These are phyloP conservation scores for Prinsepia uniflora DNA, from an alignment of 306 rosid species.

Conservation along the genomic window DNA sequence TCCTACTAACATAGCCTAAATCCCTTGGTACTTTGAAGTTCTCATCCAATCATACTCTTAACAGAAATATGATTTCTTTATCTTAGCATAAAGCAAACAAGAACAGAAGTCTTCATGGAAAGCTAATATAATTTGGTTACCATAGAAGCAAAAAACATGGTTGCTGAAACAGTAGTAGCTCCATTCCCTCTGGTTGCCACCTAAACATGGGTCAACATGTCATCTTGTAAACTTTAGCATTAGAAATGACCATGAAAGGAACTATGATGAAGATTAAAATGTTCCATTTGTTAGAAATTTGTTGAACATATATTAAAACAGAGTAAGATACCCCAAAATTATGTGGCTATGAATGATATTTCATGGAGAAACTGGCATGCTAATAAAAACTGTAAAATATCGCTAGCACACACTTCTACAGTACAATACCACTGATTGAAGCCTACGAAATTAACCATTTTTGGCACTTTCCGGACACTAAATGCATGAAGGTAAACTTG, in stretches of 20 bases:
- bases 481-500: neutral
- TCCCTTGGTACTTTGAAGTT: too few species aligned
- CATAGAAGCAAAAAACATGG: conserved; percentile 81
- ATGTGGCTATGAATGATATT: neutral
- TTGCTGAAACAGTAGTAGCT: conserved; percentile 89
- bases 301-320: neutral
- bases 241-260: conserved; percentile 4
- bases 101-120: conserved; percentile 10
- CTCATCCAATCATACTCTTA: neutral
- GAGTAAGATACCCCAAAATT: neutral
- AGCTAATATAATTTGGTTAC: conserved; percentile 33
- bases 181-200: conserved; percentile 80
- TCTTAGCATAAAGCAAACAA: conserved; percentile 1
- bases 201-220: conserved; percentile 32
- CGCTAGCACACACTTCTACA: neutral
- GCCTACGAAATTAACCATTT: neutral
- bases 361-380: neutral
- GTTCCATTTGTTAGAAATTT: conserved; percentile 3
- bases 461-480: neutral
- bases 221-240: conserved; percentile 13
- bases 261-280: neutral
- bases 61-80: conserved; percentile 16
- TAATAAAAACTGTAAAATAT: neutral
- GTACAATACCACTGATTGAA: neutral
- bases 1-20: neutral